Conservation (phyloP, 345 rosid species). For the Nephelium lappaceum region DNA sequence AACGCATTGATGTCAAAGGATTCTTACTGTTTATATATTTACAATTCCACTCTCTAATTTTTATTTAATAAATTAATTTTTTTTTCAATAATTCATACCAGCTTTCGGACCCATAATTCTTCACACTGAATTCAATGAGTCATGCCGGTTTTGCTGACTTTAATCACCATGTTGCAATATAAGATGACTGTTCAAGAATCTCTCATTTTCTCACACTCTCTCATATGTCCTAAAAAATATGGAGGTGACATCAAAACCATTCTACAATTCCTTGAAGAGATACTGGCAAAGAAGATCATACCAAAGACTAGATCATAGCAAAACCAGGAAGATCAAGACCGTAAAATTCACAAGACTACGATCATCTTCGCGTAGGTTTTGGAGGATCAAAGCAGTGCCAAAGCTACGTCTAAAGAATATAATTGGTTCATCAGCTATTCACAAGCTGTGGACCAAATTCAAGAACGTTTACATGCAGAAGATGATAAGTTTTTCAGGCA, state of each 20-base stretch:
- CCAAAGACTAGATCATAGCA: constrained; percentile 21
- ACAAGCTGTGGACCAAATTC: constrained; percentile 31
- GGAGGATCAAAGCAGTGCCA: constrained; percentile 38
- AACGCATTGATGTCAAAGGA: too few relatives aligned
- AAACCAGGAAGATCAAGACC: constrained; percentile 22
- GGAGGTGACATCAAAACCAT: constrained; percentile 24
- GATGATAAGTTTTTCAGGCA: constrained; percentile 38
- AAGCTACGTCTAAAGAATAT: constrained; percentile 27
- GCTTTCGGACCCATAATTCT: too few relatives aligned
- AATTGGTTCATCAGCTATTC: constrained; percentile 26
- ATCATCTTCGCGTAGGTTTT: constrained; percentile 28
- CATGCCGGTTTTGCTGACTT: constrained; percentile 29
- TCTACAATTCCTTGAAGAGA: constrained; percentile 29
- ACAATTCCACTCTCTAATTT: too few relatives aligned
- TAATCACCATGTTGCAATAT: not conserved
- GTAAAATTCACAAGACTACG: constrained; percentile 23
- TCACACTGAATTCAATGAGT: not conserved
- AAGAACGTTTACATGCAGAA: constrained; percentile 34
- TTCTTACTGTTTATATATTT: too few relatives aligned
- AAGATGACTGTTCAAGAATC: not conserved
- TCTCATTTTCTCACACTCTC: not conserved
- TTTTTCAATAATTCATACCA: too few relatives aligned
- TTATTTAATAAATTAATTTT: too few relatives aligned
- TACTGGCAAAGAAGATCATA: constrained; percentile 41
- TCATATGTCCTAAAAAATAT: not conserved